Base-by-base conservation (phyloP, 495 filamentous ascomycete genomes). In the Hypoxylon fragiforme region DNA sequence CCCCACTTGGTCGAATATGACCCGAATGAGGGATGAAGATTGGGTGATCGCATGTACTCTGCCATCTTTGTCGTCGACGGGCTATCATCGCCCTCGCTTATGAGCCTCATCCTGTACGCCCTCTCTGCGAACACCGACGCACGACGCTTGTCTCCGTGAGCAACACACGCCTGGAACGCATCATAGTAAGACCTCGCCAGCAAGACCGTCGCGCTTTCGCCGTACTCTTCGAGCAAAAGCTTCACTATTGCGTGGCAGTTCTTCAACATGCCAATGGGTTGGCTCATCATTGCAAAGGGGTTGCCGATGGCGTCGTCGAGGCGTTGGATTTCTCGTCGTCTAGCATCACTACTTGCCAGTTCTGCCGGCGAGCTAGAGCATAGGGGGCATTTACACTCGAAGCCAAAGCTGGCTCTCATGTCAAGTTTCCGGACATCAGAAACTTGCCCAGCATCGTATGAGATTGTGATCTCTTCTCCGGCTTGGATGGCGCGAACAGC, bases 81-180 rank as follows among this genome's bases (percentile, higher is more conserved):
- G 14, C 65, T 66, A 37, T 75, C 71, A n/a, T 68, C 55, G 0
- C 74, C 75, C 36, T 68, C 67, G 39, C 66, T 63, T 15, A 66
- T 57, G 36, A 49, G 52, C 46, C 70, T 63, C 26, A 53, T 51
- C 39, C 61, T 60, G 18, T 65, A 65, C 39, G 72, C 70, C 56
- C 65, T 70, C 51, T 71, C 65, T 21, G 71, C 73, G 67, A 77
- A 79, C 8, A 66, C 64, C 24, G 72, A 73, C 30, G 77, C 77
- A 26, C 75, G 60, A 40, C 72, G 71, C 44, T 64, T 45, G 51
- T 79, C 77, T 4, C 72, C 57, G 55, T 78, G 75, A 40, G 72
- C 64, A 41, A 69, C 70, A 49, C 64, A 64, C 15, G 79, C 67
- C 58, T 78, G 74, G 39, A 78, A 76, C 13, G 68, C 64, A 52